These are phyloP conservation scores for Penicillium herquei DNA, from an alignment of 495 filamentous ascomycete species.

Conservation along the genomic window DNA sequence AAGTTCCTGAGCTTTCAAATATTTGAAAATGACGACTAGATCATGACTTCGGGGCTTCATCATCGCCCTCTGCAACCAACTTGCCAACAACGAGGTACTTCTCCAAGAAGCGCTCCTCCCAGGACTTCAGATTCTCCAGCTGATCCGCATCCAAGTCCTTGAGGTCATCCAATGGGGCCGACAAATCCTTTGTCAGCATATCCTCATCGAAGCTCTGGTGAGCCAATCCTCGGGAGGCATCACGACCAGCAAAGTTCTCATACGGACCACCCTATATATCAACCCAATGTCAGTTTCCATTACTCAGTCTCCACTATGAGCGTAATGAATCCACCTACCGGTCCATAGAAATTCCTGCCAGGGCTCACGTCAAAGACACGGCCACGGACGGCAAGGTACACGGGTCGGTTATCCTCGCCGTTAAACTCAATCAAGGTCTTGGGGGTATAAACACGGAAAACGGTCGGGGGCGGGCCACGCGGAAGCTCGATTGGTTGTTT, in stretches of 20 bases:
- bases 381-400: conserved; percentile 83
- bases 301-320: not conserved
- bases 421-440: conserved; percentile 84
- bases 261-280: conserved; percentile 70
- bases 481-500: conserved; percentile 59
- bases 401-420: conserved; percentile 68
- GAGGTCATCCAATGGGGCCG: conserved; percentile 81
- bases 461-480: conserved; percentile 66
- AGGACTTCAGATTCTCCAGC: conserved; percentile 77
- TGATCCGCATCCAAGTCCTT: conserved; percentile 72
- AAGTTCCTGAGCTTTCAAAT: not conserved
- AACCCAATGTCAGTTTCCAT: not conserved
- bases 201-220: conserved; percentile 92
- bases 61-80: conserved; percentile 70
- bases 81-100: conserved; percentile 96
- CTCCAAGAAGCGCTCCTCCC: conserved; percentile 89
- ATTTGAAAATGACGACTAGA: not conserved
- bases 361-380: conserved; percentile 83
- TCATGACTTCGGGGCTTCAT: conserved; percentile 47
- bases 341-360: conserved; percentile 89
- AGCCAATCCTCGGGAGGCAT: conserved; percentile 87
- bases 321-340: conserved; percentile 36
- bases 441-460: conserved; percentile 92
- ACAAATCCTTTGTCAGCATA: conserved; percentile 91
- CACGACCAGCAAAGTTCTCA: conserved; percentile 90